A percentile compares a stretch with the other conserved stretches of the same genome.
phyloP scores from a whole-genome alignment of 2,329 filamentous ascomycete species.

The Ascochyta koolunga region DNA sequence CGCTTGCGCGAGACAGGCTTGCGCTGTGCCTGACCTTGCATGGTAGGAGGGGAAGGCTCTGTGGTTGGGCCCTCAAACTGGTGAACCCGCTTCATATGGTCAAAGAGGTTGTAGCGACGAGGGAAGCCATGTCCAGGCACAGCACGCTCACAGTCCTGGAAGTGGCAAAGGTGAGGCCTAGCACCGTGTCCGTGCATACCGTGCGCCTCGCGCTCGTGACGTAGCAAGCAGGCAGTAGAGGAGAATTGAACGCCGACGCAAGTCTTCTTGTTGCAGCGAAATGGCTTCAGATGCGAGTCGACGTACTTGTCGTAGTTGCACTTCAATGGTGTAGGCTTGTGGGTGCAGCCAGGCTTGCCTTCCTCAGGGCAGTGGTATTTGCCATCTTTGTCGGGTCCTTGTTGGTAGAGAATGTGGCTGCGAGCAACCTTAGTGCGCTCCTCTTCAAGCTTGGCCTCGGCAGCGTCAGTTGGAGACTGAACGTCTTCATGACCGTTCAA shows the following conservation, averaged over 20 bases:
- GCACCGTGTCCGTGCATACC: constrained; percentile 94
- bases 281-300: constrained; percentile 95
- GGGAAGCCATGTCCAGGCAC: constrained; percentile 86
- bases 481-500: constrained; percentile 39
- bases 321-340: constrained; percentile 95
- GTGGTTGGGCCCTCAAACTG: constrained; percentile 56
- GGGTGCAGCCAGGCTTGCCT: constrained; percentile 75
- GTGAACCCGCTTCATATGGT: constrained; percentile 97
- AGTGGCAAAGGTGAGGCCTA: constrained; percentile 88
- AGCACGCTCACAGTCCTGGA: constrained; percentile 84
- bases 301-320: constrained; percentile 99
- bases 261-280: constrained; percentile 84
- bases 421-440: constrained; percentile 50
- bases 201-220: constrained; percentile 94
- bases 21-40: constrained; percentile 31
- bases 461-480: constrained; percentile 35
- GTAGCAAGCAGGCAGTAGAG: constrained; percentile 90
- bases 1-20: constrained; percentile 43
- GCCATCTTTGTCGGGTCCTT: constrained; percentile 70
- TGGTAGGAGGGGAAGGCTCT: constrained; percentile 39
- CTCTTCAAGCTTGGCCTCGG: constrained; percentile 44
- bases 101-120: constrained; percentile 91
- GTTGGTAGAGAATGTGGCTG: constrained; percentile 73
- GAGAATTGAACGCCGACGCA: constrained; percentile 91
- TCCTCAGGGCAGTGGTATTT: constrained; percentile 94